Evolutionary conservation across 768 basidiomycete species (phyloP), one percentile per base, ranked within the genome.

Genomic region (Chalciporus piperatus): DNA sequence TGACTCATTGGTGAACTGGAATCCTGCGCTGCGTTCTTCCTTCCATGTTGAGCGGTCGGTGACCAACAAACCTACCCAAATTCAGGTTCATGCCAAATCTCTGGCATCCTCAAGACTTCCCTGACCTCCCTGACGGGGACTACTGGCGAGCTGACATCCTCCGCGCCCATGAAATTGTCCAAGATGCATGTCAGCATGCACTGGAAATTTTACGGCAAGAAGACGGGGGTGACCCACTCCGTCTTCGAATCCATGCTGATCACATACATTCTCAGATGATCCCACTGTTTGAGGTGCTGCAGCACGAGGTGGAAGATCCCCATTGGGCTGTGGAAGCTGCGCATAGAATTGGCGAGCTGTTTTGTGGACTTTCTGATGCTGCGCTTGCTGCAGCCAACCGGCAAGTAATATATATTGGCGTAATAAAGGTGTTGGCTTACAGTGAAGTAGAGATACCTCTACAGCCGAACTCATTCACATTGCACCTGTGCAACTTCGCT

Each of bases 171-270:
- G 28, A 52, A 19, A 41, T 47, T 12, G 6, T 65, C 6, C 17
- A 30, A 7, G 17, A 50, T 1, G 13, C 48, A 7, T 67, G 53
- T 25, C 13, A 45, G 3, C 45, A 56, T 27, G 58, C 53, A 9
- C 1, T 35, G 3, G 7, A 1, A 0, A 6, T 56, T 10, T 46
- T 66, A 33, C 37, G 12, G 9, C 49, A 52, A 17, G 58, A 61
- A 12, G 56, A 57, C 10, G 7, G 25, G 25, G 40, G 4, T 25
- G 57, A 61, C n/a, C 56, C 48, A 4, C 41, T 51, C 22, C 46
- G 35, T 8, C 32, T 66, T 7, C 32, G 23, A 5, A 52, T 65
- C 19, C 60, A 65, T 11, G 28, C 50, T 25, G 59, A 65, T 23
- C 57, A 39, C 10, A 57, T 47, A 12, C 43, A 2, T 39, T 50